Evolutionary conservation across 176 grass and related monocot species (phyloP).

Genomic region (Secale cereale): DNA sequence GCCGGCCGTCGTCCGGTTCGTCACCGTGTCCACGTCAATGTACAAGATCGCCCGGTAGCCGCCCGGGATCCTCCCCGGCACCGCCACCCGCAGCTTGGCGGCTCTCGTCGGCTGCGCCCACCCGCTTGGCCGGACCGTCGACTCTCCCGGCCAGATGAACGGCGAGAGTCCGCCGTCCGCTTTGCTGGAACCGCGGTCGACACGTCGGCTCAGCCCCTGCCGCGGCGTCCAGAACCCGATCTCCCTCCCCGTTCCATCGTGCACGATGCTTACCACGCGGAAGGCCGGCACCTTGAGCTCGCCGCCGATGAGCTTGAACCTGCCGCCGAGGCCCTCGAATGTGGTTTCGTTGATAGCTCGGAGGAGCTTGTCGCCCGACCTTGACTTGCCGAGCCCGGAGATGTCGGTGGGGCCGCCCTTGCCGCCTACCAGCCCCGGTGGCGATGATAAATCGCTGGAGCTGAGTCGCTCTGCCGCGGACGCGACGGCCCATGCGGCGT

Average conservation of each 20-base stretch:
- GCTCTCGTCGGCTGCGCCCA: constrained; percentile 56
- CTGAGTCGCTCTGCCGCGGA: constrained; percentile 37
- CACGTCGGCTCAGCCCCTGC: constrained; percentile 21
- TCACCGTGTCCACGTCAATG: constrained; percentile 39
- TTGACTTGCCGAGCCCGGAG: constrained; percentile 40
- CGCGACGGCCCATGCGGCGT: constrained; percentile 57
- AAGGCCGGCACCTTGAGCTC: constrained; percentile 42
- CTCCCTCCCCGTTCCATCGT: constrained; percentile 29
- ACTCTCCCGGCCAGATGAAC: constrained; percentile 73
- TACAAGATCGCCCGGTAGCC: constrained; percentile 41
- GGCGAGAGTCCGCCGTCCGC: constrained; percentile 14
- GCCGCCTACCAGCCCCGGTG: constrained; percentile 12
- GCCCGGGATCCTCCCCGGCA: constrained; percentile 31
- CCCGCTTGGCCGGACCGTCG: constrained; percentile 40
- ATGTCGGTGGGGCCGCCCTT: constrained; percentile 29
- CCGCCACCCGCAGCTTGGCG: constrained; percentile 36
- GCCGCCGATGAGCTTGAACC: constrained; percentile 38
- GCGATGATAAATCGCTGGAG: not conserved
- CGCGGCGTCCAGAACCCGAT: constrained; percentile 43
- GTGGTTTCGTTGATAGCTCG: not conserved
- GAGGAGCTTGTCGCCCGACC: constrained; percentile 37
- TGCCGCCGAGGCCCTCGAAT: constrained; percentile 58
- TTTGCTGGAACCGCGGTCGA: not conserved
- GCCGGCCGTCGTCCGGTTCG: constrained; percentile 49
- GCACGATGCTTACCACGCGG: constrained; percentile 61